phyloP scores from a whole-genome alignment of 1,284 basidiomycete genomes.

The Papiliotrema flavescens region DNA sequence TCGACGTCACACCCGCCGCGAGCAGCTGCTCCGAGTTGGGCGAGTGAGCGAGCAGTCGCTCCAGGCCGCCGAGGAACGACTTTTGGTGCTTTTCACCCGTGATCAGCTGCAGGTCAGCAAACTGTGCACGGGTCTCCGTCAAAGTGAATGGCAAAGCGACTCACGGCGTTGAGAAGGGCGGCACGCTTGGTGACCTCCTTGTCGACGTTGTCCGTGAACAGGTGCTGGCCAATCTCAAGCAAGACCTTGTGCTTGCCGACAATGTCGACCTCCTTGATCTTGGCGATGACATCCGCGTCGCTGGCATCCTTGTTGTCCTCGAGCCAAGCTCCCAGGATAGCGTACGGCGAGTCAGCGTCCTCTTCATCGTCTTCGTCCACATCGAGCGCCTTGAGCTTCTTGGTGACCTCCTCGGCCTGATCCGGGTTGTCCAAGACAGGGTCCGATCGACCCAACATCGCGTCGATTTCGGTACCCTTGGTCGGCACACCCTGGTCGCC shows the following conservation, averaged over 20 bases:
- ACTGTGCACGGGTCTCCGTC: background rate
- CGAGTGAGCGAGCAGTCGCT: slow-evolving; percentile 70
- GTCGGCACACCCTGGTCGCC: slow-evolving; percentile 33
- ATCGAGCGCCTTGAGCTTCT: slow-evolving; percentile 76
- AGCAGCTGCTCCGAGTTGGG: slow-evolving; percentile 52
- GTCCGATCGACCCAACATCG: slow-evolving; percentile 32
- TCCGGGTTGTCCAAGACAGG: slow-evolving; percentile 38
- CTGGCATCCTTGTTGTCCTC: slow-evolving; percentile 61
- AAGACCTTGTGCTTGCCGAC: slow-evolving; percentile 95
- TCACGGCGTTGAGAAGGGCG: slow-evolving; percentile 75
- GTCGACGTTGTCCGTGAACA: slow-evolving; percentile 73
- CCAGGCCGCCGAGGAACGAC: slow-evolving; percentile 82
- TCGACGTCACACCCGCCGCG: slow-evolving; percentile 49
- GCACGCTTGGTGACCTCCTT: slow-evolving; percentile 70
- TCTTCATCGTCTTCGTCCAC: slow-evolving; percentile 79
- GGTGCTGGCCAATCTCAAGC: slow-evolving; percentile 76
- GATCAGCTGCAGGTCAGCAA: slow-evolving; percentile 44
- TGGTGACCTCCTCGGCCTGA: slow-evolving; percentile 69
- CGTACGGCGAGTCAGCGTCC: slow-evolving; percentile 81
- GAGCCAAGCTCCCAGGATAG: slow-evolving; percentile 80
- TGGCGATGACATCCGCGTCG: slow-evolving; percentile 67
- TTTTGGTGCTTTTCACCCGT: slow-evolving; percentile 89
- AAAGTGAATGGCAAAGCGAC: slow-evolving; percentile 18
- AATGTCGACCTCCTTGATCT: slow-evolving; percentile 86
- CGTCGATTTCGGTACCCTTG: slow-evolving; percentile 41